Evolutionary conservation across 805 yeast species (phyloP).

Genomic region (Candida insectalens): DNA sequence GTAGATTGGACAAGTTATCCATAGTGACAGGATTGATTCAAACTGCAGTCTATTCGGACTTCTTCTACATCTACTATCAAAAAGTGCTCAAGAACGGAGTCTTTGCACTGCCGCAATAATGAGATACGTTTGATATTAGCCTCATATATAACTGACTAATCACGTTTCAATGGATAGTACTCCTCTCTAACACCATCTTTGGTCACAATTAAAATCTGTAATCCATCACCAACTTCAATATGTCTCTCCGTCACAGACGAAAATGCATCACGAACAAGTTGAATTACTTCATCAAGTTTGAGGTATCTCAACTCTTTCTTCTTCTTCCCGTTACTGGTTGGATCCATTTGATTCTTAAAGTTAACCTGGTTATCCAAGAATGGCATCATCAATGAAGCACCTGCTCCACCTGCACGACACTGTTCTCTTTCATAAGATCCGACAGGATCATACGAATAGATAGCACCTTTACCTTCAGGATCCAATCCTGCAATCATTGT

Average conservation of each 20-base stretch:
- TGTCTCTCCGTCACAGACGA: constrained; percentile 97
- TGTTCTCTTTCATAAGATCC: constrained; percentile 97
- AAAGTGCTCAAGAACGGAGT: constrained; percentile 72
- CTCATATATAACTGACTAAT: constrained; percentile 29
- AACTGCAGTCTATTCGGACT: constrained; percentile 85
- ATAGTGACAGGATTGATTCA: constrained; percentile 77
- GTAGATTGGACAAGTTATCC: constrained; percentile 58
- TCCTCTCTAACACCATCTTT: constrained; percentile 87
- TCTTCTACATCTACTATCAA: constrained; percentile 84
- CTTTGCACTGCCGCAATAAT: constrained; percentile 43
- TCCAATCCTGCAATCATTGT: constrained; percentile 93
- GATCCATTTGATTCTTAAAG: constrained; percentile 86
- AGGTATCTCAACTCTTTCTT: constrained; percentile 56
- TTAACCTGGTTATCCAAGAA: constrained; percentile 96
- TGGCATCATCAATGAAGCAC: constrained; percentile 93
- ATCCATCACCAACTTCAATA: constrained; percentile 95
- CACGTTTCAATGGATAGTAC: constrained; percentile 80
- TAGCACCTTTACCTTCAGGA: constrained; percentile 85
- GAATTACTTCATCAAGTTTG: constrained; percentile 74
- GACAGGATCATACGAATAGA: constrained; percentile 94
- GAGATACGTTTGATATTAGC: neutral
- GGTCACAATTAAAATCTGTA: constrained; percentile 83
- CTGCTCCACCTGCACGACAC: constrained; percentile 97
- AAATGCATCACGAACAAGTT: constrained; percentile 88
- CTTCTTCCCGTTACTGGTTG: constrained; percentile 59